Evolutionary conservation across 179 eudicot species (phyloP).

Genomic region (Gypsophila paniculata): DNA sequence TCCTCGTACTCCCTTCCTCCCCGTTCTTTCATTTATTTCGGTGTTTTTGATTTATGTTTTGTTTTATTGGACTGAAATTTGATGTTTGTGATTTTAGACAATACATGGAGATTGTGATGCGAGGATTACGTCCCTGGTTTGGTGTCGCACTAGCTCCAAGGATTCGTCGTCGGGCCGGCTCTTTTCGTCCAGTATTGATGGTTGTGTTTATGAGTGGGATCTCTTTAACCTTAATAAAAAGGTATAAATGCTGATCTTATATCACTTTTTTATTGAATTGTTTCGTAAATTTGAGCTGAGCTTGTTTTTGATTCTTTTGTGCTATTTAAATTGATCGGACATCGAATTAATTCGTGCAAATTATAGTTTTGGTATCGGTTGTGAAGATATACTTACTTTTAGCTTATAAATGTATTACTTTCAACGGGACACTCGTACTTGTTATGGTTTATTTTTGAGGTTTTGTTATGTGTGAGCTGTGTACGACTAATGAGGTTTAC

Average conservation of each 20-base stretch:
- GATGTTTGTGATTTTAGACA: slow-evolving; percentile 43
- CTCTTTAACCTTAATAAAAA: slow-evolving; percentile 60
- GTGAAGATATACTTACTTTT: too few relatives aligned
- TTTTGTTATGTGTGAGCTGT: not conserved
- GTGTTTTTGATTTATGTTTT: not conserved
- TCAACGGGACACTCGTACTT: not conserved
- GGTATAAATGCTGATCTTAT: too few relatives aligned
- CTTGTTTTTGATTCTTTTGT: too few relatives aligned
- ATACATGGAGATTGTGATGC: slow-evolving; percentile 61
- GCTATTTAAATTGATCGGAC: too few relatives aligned
- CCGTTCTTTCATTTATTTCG: not conserved
- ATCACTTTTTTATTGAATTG: not conserved
- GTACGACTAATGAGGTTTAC: not conserved
- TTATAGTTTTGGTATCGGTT: too few relatives aligned
- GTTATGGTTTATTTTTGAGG: not conserved
- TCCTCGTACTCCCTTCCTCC: slow-evolving; percentile 45
- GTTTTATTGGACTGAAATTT: not conserved
- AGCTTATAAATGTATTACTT: not conserved
- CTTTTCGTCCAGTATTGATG: slow-evolving; percentile 89
- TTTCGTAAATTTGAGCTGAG: not conserved
- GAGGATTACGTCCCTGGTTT: slow-evolving; percentile 70
- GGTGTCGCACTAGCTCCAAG: slow-evolving; percentile 53
- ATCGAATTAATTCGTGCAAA: too few relatives aligned
- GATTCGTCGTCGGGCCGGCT: slow-evolving; percentile 46
- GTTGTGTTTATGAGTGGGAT: slow-evolving; percentile 91